Percentiles rank a stretch among this genome's conserved stretches.
phyloP scores from a whole-genome alignment of 495 filamentous ascomycete species.

The Chaetomium cochliodes region DNA sequence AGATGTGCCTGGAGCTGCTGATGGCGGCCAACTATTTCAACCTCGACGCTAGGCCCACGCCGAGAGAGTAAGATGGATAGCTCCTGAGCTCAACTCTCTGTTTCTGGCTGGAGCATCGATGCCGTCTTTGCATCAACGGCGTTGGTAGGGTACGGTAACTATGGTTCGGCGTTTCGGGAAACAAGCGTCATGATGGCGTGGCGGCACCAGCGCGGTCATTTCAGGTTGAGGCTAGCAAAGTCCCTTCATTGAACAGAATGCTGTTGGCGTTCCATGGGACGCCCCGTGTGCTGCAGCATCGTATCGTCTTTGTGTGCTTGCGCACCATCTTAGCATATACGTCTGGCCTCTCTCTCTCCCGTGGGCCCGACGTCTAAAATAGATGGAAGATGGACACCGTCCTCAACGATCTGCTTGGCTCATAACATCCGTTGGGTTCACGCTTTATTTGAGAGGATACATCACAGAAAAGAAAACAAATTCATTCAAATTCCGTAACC shows the following conservation, averaged over 20 bases:
- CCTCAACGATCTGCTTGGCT: slow-evolving; percentile 54
- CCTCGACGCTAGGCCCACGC: slow-evolving; percentile 35
- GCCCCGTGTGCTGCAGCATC: background rate
- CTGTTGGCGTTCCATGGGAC: background rate
- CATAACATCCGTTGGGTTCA: slow-evolving; percentile 35
- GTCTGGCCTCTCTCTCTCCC: slow-evolving; percentile 51
- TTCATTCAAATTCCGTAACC: background rate
- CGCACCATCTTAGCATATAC: slow-evolving; percentile 69
- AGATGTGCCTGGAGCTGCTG: slow-evolving; percentile 84
- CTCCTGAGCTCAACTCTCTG: background rate
- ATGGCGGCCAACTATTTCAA: slow-evolving; percentile 83
- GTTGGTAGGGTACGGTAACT: background rate
- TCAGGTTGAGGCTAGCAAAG: background rate
- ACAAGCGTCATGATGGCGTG: background rate
- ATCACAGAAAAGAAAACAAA: slow-evolving; percentile 16
- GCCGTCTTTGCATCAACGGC: background rate
- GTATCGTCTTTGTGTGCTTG: background rate
- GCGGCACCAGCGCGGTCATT: background rate
- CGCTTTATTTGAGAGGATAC: slow-evolving; percentile 51
- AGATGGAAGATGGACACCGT: slow-evolving; percentile 63
- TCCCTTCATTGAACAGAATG: background rate
- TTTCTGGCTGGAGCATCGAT: background rate
- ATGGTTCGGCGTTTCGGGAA: slow-evolving; percentile 5
- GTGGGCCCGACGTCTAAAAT: slow-evolving; percentile 74
- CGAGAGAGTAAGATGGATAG: background rate